phyloP scores from a whole-genome alignment of 495 filamentous ascomycete species.

The Podospora appendiculata region DNA sequence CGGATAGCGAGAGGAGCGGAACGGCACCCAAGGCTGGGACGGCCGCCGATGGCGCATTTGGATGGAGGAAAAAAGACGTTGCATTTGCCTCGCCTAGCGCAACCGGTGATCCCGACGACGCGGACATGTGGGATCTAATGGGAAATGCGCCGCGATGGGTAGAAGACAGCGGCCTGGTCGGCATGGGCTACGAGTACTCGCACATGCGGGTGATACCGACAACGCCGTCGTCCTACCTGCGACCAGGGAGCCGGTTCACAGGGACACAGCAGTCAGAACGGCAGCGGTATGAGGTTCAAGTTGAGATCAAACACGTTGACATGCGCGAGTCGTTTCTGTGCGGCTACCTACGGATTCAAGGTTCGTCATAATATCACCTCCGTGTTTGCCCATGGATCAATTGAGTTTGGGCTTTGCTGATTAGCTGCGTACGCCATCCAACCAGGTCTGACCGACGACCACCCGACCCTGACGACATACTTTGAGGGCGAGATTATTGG shows the following conservation, averaged over 20 bases:
- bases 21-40: no score
- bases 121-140: conserved; percentile 11
- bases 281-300: conserved; percentile 88
- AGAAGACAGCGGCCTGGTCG: conserved; percentile 22
- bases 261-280: conserved; percentile 89
- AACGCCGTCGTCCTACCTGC: conserved; percentile 72
- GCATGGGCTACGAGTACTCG: conserved; percentile 58
- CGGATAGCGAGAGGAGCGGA: no score
- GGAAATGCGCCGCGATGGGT: conserved; percentile 16
- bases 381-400: neutral
- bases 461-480: conserved; percentile 93
- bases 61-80: neutral
- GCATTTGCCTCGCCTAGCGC: conserved; percentile 1
- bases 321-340: conserved; percentile 92
- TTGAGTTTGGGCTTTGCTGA: neutral
- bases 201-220: conserved; percentile 55
- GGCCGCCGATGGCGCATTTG: neutral
- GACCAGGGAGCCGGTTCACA: conserved; percentile 78
- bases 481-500: conserved; percentile 99
- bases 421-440: neutral
- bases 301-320: conserved; percentile 95
- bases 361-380: conserved; percentile 38
- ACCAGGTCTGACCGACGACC: conserved; percentile 84
- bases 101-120: conserved; percentile 8
- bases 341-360: conserved; percentile 94